phyloP scores from a whole-genome alignment of 106 monocot genomes.

The Apostasia ramifera region DNA sequence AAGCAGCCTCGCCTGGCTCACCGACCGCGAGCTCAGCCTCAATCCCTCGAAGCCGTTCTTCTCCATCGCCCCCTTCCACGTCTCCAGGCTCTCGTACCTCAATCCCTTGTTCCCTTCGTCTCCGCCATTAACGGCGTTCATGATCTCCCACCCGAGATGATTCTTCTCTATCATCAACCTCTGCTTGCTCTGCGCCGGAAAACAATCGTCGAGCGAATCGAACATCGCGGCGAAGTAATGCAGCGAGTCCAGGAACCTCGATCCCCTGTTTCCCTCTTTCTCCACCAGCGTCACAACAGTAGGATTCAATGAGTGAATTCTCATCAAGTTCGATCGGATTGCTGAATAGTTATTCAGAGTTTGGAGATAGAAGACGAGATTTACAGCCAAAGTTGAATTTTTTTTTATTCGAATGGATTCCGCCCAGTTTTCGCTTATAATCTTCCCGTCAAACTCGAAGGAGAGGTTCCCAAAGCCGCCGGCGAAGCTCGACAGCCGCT shows the following conservation, averaged over 20 bases:
- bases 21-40: slow-evolving; percentile 35
- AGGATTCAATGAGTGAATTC: slow-evolving; percentile 25
- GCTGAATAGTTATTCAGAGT: slow-evolving; percentile 21
- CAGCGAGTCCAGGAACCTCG: slow-evolving; percentile 26
- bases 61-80: slow-evolving; percentile 38
- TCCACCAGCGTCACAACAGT: slow-evolving; percentile 35
- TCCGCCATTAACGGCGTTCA: slow-evolving; percentile 2
- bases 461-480: slow-evolving; percentile 31
- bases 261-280: slow-evolving; percentile 22
- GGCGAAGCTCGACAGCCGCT: slow-evolving; percentile 35
- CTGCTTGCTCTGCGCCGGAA: slow-evolving; percentile 30
- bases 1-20: slow-evolving; percentile 55
- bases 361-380: slow-evolving; percentile 34
- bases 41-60: slow-evolving; percentile 15
- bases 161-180: slow-evolving; percentile 47
- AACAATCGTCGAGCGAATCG: slow-evolving; percentile 34
- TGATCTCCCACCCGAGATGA: slow-evolving; percentile 40
- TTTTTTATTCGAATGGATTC: slow-evolving; percentile 7
- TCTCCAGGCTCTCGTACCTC: slow-evolving; percentile 14
- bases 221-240: slow-evolving; percentile 43
- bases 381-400: slow-evolving; percentile 35
- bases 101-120: slow-evolving; percentile 2
- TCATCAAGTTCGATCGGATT: slow-evolving; percentile 9
- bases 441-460: slow-evolving; percentile 38
- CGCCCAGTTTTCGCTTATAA: slow-evolving; percentile 5